Evolutionary conservation across 1,284 basidiomycete species (phyloP), one percentile per base, ranked within the genome.

Genomic region (Ganoderma multipileum): DNA sequence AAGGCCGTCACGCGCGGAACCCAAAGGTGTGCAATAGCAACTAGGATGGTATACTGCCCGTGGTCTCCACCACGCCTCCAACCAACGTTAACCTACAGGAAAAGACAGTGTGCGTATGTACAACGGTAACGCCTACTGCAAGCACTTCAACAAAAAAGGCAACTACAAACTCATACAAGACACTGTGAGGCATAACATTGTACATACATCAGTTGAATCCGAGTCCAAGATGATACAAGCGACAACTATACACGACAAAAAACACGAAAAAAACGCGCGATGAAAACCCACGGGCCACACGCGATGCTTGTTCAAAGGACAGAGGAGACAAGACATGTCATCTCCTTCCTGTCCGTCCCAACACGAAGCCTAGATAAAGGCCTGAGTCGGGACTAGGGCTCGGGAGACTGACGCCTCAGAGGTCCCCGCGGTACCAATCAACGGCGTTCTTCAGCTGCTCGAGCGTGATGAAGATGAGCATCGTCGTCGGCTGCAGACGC

Each of bases 401-500:
- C 38, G 33, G 33, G 33, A 39, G 12, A 39, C 38, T 39, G 7
- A 5, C 14, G n/a, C 4, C 28, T 64, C 33, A 72, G 23, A 71
- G 57, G 60, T 72, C 71, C 9, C 69, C 72, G 38, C 75, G 74
- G 20, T 83, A 80, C 76, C 82, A 87, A 73, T 92, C 91, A 0
- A 91, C 89, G 7, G 81, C 76, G 68, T 87, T 87, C 85, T 88
- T 92, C 68, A 92, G 79, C 80, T 92, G 92, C 79, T 95, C 95
- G 57, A 95, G 85, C 12, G 91, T 94, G 71, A 95, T 80, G 85
- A 95, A 96, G 78, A 95, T 95, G 62, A 93, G 83, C 72, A 94
- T 92, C 44, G 92, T 95, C 66, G 92, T 95, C 0, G 94, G 95
- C 78, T 95, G 93, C 55, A 96, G 85, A 79, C 95, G 86, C 67